Percentiles rank a stretch among this genome's conserved stretches.
These are phyloP conservation scores for Stephanodiscus triporus DNA, from an alignment of 108 stramenopile genomes.

Conservation along the genomic window DNA sequence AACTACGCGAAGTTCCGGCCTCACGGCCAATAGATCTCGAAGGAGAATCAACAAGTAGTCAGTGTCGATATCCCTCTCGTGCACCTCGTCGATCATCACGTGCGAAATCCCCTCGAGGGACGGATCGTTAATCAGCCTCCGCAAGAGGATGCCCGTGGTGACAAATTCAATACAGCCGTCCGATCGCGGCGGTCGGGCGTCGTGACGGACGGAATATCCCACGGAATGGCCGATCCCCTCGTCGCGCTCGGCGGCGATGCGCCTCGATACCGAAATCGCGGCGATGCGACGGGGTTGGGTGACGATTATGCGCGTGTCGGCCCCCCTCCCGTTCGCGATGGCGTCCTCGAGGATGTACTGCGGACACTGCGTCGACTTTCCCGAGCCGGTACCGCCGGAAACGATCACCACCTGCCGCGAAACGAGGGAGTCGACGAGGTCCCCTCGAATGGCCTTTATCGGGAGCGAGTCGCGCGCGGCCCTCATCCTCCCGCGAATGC, in stretches of 20 bases:
- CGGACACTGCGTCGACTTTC: constrained; percentile 97
- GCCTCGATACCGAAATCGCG: constrained; percentile 95
- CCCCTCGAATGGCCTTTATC: constrained; percentile 78
- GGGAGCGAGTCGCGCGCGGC: constrained; percentile 47
- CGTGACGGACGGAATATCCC: constrained; percentile 96
- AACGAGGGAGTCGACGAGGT: constrained; percentile 73
- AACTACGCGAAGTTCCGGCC: constrained; percentile 91
- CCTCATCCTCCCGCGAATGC: constrained; percentile 5
- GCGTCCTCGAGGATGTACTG: constrained; percentile 97
- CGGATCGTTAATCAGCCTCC: constrained; percentile 87
- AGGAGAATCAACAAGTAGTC: constrained; percentile 96
- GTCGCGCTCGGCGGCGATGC: constrained; percentile 96
- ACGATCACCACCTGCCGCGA: constrained; percentile 90
- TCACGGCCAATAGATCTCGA: constrained; percentile 80
- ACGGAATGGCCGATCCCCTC: constrained; percentile 91
- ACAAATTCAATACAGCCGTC: constrained; percentile 91
- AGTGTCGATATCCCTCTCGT: constrained; percentile 97
- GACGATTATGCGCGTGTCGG: constrained; percentile 89
- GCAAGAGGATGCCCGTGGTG: constrained; percentile 97
- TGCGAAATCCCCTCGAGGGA: constrained; percentile 72
- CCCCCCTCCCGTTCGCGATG: constrained; percentile 66
- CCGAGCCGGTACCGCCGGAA: constrained; percentile 94
- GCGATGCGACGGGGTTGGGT: constrained; percentile 98
- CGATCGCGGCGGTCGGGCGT: constrained; percentile 41
- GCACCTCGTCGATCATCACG: constrained; percentile 93